Percentiles rank a stretch among this genome's conserved stretches.
phyloP scores from a whole-genome alignment of 2,329 filamentous ascomycete species.

The Monascus ruber region DNA sequence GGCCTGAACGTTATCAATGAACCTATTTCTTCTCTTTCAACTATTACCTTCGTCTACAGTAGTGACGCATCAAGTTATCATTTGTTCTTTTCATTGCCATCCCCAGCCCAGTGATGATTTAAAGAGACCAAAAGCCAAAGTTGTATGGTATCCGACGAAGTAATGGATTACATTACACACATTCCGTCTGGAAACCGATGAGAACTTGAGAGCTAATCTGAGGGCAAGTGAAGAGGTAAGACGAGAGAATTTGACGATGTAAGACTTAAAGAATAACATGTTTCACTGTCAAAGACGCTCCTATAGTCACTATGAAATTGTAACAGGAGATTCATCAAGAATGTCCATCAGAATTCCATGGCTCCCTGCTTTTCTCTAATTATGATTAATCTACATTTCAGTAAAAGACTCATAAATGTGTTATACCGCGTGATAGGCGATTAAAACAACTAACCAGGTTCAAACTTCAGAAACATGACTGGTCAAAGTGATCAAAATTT shows the following conservation, averaged over 20 bases:
- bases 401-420: too few relatives aligned
- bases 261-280: too few relatives aligned
- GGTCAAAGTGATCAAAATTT: conserved; percentile 2
- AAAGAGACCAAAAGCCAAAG: conserved; percentile 34
- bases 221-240: conserved; percentile 13
- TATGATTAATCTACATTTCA: too few relatives aligned
- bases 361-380: too few relatives aligned
- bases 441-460: too few relatives aligned
- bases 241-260: too few relatives aligned
- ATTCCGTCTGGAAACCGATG: conserved; percentile 29
- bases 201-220: conserved; percentile 38
- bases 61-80: neutral
- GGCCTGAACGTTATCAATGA: neutral
- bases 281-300: too few relatives aligned
- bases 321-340: too few relatives aligned
- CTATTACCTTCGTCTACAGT: neutral
- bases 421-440: too few relatives aligned
- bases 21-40: neutral
- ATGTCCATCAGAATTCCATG: too few relatives aligned
- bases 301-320: too few relatives aligned
- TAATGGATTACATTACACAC: conserved; percentile 1
- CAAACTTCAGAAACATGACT: neutral
- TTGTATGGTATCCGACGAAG: conserved; percentile 31
- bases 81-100: neutral
- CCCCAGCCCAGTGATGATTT: conserved; percentile 27